Base-by-base conservation (phyloP, 2,329 filamentous ascomycete species). In the Bipolaris oryzae region DNA sequence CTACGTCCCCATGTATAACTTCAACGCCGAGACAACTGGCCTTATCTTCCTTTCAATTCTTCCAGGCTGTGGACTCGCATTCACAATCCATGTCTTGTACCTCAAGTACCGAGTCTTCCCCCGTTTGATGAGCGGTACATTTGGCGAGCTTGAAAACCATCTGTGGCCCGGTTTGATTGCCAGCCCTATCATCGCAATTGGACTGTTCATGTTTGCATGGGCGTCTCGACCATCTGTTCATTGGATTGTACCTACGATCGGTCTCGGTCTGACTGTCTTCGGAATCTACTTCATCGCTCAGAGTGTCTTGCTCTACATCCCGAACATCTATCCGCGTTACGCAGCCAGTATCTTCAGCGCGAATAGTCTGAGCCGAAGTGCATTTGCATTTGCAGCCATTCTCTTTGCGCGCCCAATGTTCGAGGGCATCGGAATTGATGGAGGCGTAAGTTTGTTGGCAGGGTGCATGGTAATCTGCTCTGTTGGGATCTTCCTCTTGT, bases 21-120 rank as follows among this genome's bases (percentile, higher is more conserved):
- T 89, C 77, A 86, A 82, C 5, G 82, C 89, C 23, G 84, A 88
- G 37, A 87, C 80, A 37, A 92, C 90, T 0, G 90, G 90, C 41
- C 82, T 96, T 6, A 92, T 94, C 85, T 95, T 95, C 75, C 92
- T 95, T 61, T 89, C 89, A 5, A 76, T 93, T 37, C 89, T 90
- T 6, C 78, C 94, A 11, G 90, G 90, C 48, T 89, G 92, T 25
- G 15, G 92, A 0, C 57, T 78, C 50, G 89, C 87, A 1, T 89
- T 90, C 13, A 66, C 76, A 6, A 88, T 75, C 77, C 89, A n/a
- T 86, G 91, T 0, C 66, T 86, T 1, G 84, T 96, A 73, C 93
- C 95, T 83, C 87, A 85, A 64, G 86, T 94, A 78, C 93, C 94
- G 79, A 73, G 92, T 62, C 81, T 76, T 53, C 72, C 89, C 55